Evolutionary conservation across 2,329 filamentous ascomycete genomes (phyloP).

Genomic region (Epichloe brachyelytri): DNA sequence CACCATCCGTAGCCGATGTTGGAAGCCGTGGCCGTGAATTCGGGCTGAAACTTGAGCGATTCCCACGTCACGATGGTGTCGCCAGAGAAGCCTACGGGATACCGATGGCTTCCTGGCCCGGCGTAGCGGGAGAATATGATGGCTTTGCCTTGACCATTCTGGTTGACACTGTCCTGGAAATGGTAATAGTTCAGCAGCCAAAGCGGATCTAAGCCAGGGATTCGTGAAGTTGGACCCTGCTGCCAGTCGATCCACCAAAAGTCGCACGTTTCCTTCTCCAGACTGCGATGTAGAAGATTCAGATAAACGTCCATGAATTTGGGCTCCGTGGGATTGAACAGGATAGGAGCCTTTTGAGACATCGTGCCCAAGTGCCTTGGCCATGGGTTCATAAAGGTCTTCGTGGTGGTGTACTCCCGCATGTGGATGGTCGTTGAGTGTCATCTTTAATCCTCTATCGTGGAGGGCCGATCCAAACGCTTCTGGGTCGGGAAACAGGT

Average conservation of each 20-base stretch:
- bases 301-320: slow-evolving; percentile 46
- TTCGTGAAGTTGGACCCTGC: slow-evolving; percentile 40
- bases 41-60: slow-evolving; percentile 50
- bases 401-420: slow-evolving; percentile 43
- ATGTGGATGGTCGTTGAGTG: slow-evolving; percentile 49
- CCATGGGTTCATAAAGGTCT: slow-evolving; percentile 41
- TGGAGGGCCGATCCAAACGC: slow-evolving; percentile 40
- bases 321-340: slow-evolving; percentile 40
- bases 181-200: slow-evolving; percentile 55
- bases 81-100: slow-evolving; percentile 52
- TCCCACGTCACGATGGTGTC: slow-evolving; percentile 48
- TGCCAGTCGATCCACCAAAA: slow-evolving; percentile 61
- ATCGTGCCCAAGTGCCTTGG: slow-evolving; percentile 37
- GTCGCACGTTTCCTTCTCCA: slow-evolving; percentile 44
- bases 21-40: slow-evolving; percentile 51
- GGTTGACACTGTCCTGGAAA: slow-evolving; percentile 36
- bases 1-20: slow-evolving; percentile 59
- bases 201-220: slow-evolving; percentile 47
- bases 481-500: slow-evolving; percentile 41
- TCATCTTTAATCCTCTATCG: slow-evolving; percentile 35
- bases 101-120: slow-evolving; percentile 49
- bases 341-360: slow-evolving; percentile 36
- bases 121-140: slow-evolving; percentile 50
- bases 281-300: slow-evolving; percentile 38
- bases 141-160: slow-evolving; percentile 21